phyloP scores from a whole-genome alignment of 495 filamentous ascomycete species.

The Aspergillus funiculosus region DNA sequence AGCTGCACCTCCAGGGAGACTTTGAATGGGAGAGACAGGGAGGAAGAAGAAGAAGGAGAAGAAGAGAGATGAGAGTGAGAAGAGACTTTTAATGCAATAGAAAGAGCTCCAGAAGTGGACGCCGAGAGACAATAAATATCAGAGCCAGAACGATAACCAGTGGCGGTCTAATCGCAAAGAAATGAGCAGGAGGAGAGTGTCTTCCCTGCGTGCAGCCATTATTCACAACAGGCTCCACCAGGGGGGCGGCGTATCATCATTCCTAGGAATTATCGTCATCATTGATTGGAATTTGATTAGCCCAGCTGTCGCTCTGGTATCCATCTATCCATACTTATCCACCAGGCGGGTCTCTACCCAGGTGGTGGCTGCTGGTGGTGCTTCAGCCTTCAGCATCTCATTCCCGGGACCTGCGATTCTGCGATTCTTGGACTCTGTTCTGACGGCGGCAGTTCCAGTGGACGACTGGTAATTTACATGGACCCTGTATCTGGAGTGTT shows the following conservation, averaged over 20 bases:
- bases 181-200: slow-evolving; percentile 1
- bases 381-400: no score
- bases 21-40: not conserved
- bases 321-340: not conserved
- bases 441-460: no score
- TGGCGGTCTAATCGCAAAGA: slow-evolving; percentile 15
- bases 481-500: no score
- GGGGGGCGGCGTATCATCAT: slow-evolving; percentile 28
- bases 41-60: slow-evolving; percentile 11
- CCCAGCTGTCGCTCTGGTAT: not conserved
- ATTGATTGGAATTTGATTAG: slow-evolving; percentile 14
- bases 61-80: slow-evolving; percentile 12
- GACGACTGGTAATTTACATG: no score
- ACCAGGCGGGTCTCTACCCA: not conserved
- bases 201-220: slow-evolving; percentile 15
- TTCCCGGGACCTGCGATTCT: no score
- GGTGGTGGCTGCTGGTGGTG: no score
- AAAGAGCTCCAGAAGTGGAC: not conserved
- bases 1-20: not conserved
- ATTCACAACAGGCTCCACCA: slow-evolving; percentile 25
- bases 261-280: slow-evolving; percentile 43
- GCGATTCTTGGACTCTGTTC: no score
- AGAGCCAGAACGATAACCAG: no score
- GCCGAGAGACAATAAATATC: slow-evolving; percentile 15
- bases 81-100: slow-evolving; percentile 3